A percentile compares a stretch with the other conserved stretches of the same genome.
These are phyloP conservation scores for Cladorrhinum sp. DNA, from an alignment of 2,329 filamentous ascomycete species.

Conservation along the genomic window DNA sequence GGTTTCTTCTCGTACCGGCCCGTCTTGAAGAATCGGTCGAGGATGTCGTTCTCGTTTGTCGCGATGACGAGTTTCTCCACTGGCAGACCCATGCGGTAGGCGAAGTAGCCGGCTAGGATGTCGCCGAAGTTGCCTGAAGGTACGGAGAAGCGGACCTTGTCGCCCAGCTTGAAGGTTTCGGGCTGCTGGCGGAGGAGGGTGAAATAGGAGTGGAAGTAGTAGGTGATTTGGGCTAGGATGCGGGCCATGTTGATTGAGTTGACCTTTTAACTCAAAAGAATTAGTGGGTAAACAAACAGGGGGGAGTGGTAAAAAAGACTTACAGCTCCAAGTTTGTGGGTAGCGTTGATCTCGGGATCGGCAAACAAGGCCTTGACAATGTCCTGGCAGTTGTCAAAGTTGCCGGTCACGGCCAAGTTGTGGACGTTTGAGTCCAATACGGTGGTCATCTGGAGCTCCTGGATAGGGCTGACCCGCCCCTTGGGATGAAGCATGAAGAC, in stretches of 20 bases:
- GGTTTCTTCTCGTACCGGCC: constrained; percentile 86
- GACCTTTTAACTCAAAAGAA: constrained; percentile 37
- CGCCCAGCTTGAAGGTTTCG: constrained; percentile 58
- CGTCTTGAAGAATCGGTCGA: constrained; percentile 91
- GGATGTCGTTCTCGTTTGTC: constrained; percentile 96
- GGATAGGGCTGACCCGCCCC: constrained; percentile 84
- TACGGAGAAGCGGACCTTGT: constrained; percentile 79
- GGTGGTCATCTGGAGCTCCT: constrained; percentile 97
- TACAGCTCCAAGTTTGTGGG: constrained; percentile 77
- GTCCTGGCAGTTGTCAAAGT: constrained; percentile 96
- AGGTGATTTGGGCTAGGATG: constrained; percentile 93
- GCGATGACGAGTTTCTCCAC: constrained; percentile 85
- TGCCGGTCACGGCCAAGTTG: constrained; percentile 84
- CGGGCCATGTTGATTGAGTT: constrained; percentile 97
- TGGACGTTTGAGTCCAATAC: constrained; percentile 88
- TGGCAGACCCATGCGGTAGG: constrained; percentile 58
- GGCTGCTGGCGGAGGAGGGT: constrained; percentile 60
- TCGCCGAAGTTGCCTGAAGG: constrained; percentile 97
- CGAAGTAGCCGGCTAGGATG: constrained; percentile 90
- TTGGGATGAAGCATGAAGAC: constrained; percentile 94
- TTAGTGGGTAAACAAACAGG: not conserved
- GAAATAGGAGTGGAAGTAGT: constrained; percentile 97
- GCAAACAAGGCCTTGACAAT: constrained; percentile 92
- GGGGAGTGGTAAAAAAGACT: not conserved
- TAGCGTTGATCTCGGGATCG: constrained; percentile 78